Percentiles rank a stretch among this genome's conserved stretches.
phyloP scores from a whole-genome alignment of 108 stramenopile species.

The Fistulifera pelliculosa region DNA sequence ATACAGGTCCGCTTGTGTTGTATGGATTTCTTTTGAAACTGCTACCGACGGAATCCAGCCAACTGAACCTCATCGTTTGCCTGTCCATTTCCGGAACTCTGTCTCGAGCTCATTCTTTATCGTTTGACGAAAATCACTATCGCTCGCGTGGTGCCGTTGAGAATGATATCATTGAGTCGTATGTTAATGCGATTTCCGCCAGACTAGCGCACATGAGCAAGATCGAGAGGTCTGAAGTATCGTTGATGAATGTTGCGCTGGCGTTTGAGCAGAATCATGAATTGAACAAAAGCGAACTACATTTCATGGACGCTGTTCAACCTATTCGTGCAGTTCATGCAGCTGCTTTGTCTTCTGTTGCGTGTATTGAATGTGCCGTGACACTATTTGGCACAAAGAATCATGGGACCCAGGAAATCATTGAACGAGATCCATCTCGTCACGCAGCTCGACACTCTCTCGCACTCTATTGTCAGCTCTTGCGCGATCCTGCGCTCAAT shows the following conservation, averaged over 20 bases:
- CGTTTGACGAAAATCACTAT: conserved; percentile 40
- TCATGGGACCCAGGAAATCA: not conserved
- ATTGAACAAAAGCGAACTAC: conserved; percentile 10
- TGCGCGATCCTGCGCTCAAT: conserved; percentile 15
- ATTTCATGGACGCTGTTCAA: conserved; percentile 10
- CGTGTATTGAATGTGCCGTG: not conserved
- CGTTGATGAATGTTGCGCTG: not conserved
- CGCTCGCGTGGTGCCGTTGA: conserved; percentile 17
- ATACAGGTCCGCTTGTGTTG: too few species aligned
- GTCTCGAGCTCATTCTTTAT: conserved; percentile 28
- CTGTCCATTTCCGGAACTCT: conserved; percentile 21
- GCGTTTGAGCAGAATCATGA: too few species aligned
- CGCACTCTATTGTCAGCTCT: conserved; percentile 17
- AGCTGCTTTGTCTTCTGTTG: not conserved
- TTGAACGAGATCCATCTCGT: not conserved
- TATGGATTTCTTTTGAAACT: too few species aligned
- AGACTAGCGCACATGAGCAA: conserved; percentile 10
- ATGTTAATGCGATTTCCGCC: conserved; percentile 18
- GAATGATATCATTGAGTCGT: conserved; percentile 43
- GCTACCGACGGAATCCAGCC: too few species aligned
- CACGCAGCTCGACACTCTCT: conserved; percentile 7
- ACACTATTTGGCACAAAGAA: too few species aligned
- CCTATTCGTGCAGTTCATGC: not conserved
- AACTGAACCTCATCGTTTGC: too few species aligned
- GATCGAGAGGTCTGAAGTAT: conserved; percentile 15